Evolutionary conservation across 164 flowering plant species (phyloP).

Genomic region (Nymphaea colorata): DNA sequence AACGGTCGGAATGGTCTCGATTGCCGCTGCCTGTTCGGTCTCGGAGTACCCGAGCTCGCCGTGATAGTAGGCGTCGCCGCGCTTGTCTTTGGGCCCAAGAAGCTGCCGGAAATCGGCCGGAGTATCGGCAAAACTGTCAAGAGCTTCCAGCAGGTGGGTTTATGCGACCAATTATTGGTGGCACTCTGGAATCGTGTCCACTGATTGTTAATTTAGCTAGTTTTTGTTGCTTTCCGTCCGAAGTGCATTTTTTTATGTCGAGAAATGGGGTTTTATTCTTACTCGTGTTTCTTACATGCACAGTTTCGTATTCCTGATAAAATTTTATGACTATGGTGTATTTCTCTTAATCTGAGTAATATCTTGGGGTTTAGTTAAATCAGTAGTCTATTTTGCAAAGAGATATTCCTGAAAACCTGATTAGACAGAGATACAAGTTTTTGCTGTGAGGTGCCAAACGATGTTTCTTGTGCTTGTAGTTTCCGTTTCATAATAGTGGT

Average conservation of each 20-base stretch:
- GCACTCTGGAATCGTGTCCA: neutral
- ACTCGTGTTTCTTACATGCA: no score
- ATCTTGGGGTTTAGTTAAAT: no score
- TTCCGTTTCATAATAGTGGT: no score
- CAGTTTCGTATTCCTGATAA: no score
- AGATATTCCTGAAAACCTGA: no score
- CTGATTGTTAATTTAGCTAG: neutral
- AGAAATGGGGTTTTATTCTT: neutral
- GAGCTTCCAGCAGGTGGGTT: slow-evolving; percentile 82
- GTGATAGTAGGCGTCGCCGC: slow-evolving; percentile 91
- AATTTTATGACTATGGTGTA: no score
- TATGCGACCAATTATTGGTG: neutral
- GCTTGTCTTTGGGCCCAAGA: slow-evolving; percentile 85
- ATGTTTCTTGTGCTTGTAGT: no score
- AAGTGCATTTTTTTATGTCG: neutral
- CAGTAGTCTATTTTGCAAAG: no score
- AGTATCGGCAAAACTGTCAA: slow-evolving; percentile 86
- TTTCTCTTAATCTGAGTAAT: no score
- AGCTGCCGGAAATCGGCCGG: slow-evolving; percentile 76
- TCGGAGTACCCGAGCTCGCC: slow-evolving; percentile 87
- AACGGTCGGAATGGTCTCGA: slow-evolving; percentile 30
- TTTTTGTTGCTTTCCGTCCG: neutral
- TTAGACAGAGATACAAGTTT: no score
- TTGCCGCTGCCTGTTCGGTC: slow-evolving; percentile 64
- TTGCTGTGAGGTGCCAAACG: no score